A percentile compares a stretch with the other conserved stretches of the same genome.
These are phyloP conservation scores for Sporothrix brunneoviolacea DNA, from an alignment of 2,329 filamentous ascomycete genomes.

Conservation along the genomic window DNA sequence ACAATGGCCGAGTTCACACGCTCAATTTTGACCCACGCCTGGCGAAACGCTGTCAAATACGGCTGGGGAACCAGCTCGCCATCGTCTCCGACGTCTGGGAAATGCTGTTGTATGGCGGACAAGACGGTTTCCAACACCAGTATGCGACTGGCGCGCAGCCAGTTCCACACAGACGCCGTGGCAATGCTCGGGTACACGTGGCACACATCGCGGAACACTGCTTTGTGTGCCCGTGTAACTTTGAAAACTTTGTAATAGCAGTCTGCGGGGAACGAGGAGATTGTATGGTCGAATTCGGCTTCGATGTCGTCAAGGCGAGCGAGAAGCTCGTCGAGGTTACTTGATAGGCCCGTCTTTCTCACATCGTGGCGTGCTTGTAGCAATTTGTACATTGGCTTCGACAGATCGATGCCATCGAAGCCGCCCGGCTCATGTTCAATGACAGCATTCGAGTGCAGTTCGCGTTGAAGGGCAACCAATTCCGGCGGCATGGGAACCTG, in stretches of 20 bases:
- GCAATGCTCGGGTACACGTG: constrained; percentile 41
- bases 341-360: constrained; percentile 28
- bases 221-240: constrained; percentile 33
- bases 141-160: constrained; percentile 39
- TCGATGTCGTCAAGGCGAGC: constrained; percentile 34
- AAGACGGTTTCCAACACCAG: constrained; percentile 43
- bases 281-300: constrained; percentile 34
- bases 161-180: constrained; percentile 43
- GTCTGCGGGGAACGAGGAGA: constrained; percentile 31
- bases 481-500: constrained; percentile 41
- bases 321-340: constrained; percentile 35
- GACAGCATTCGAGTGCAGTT: constrained; percentile 31
- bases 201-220: constrained; percentile 35
- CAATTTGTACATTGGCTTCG: constrained; percentile 38
- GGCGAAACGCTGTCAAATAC: constrained; percentile 28
- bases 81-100: constrained; percentile 19
- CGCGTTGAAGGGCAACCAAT: constrained; percentile 39
- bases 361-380: constrained; percentile 43
- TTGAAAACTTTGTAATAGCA: constrained; percentile 38
- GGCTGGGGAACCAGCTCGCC: constrained; percentile 21
- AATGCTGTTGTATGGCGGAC: constrained; percentile 33
- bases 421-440: constrained; percentile 29
- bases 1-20: constrained; percentile 36
- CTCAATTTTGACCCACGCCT: constrained; percentile 34
- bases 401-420: constrained; percentile 32